A percentile compares a stretch with the other conserved stretches of the same genome.
phyloP scores from a whole-genome alignment of 129 eudicot genomes.

The Rutidosis leptorrhynchoides region DNA sequence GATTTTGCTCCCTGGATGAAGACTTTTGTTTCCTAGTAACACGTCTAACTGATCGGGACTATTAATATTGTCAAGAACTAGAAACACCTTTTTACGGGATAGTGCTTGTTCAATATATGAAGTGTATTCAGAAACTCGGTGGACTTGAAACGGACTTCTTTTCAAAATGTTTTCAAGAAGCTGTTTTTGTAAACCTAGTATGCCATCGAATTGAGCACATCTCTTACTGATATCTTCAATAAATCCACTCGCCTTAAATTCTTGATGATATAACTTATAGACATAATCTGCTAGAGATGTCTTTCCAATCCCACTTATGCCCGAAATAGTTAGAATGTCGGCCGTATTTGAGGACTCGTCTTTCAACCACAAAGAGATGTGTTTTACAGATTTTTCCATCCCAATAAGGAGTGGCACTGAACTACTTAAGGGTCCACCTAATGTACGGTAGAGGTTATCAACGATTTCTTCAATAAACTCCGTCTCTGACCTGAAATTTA shows the following conservation, averaged over 20 bases:
- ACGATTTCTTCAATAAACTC: neutral
- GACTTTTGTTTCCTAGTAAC: neutral
- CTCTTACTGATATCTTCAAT: neutral
- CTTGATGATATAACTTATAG: too few species aligned
- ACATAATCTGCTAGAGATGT: neutral
- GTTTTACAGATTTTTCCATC: neutral
- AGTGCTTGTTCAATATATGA: neutral
- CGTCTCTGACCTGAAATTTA: neutral
- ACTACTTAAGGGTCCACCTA: neutral
- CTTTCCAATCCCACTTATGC: neutral
- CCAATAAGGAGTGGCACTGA: neutral
- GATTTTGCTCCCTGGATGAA: neutral
- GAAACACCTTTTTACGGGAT: neutral
- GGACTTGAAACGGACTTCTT: neutral
- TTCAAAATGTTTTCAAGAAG: neutral
- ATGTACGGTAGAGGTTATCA: neutral
- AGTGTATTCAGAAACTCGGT: neutral
- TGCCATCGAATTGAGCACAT: neutral
- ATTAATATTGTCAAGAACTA: neutral
- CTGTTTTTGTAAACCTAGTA: neutral
- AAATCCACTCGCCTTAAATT: too few species aligned
- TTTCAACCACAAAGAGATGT: neutral
- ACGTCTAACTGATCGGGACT: neutral
- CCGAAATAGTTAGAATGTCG: neutral
- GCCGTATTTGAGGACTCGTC: neutral